Base-by-base conservation (phyloP, 1,139 yeast species). In the Kazachstania sp. region DNA sequence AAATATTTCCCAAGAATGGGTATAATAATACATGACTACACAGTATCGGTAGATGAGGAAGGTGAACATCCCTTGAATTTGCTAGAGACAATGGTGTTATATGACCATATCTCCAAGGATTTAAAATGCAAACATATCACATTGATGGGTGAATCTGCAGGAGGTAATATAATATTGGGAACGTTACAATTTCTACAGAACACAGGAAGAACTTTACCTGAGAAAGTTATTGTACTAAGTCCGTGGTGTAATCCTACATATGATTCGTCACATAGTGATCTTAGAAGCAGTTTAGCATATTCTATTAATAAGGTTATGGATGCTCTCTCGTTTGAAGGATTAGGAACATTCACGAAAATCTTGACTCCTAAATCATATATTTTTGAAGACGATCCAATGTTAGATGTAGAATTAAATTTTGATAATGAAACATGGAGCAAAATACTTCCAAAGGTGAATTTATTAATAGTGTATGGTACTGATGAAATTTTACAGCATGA, bases 111-210 rank as follows among this genome's bases (percentile, higher is more conserved):
- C 1, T 39, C 37, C 4, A 29, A 45, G 9, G 44, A 39, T 5
- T n/a, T 48, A 13, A 48, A 48, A 2, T 51, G 53, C 43, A 34
- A 50, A 11, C 49, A 52, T 18, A 47, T 58, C 3, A 39, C 43
- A 12, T 28, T 58, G 16, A 40, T 58, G 43, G 64, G 64, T 16
- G 64, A 59, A 34, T 59, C 64, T 3, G 59, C 61, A 7, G 64
- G 64, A 23, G 64, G 60, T n/a, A 52, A 57, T 37, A 42, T 59
- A 4, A 45, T 55, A 8, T 34, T 58, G 13, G 45, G 53, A 41
- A 43, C 57, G 18, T 39, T 59, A 20, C 39, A 45, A 20, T 50
- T 52, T 37, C 32, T 54, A n/a, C 42, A 45, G n/a, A 41, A 43
- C 34, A 48, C 45, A 35, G 34, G 41, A 3, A 30, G 47, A 30